phyloP scores from a whole-genome alignment of 2,329 filamentous ascomycete species.

The Talaromyces sp. region DNA sequence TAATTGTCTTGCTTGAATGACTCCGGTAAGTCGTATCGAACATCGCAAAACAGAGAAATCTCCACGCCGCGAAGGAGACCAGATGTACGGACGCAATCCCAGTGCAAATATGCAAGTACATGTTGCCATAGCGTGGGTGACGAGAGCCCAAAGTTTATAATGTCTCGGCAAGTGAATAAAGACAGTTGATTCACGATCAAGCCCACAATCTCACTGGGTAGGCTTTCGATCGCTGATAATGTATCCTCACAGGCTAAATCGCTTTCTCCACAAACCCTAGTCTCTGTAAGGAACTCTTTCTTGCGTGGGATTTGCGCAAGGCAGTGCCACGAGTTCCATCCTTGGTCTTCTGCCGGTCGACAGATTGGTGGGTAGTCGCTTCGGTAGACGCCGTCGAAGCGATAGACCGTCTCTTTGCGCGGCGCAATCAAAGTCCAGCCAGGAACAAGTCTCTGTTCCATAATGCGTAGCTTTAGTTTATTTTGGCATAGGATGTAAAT shows the following conservation, averaged over 20 bases:
- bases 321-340: not conserved
- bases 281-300: not conserved
- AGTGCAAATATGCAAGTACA: not conserved
- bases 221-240: not conserved
- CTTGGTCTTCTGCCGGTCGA: not conserved
- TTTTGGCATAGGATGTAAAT: not conserved
- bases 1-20: conserved; percentile 1
- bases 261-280: not conserved
- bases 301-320: not conserved
- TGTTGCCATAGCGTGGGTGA: not conserved
- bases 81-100: not conserved
- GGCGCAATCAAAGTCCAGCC: not conserved
- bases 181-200: not conserved
- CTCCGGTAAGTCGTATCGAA: not conserved
- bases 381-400: not conserved
- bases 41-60: not conserved
- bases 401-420: not conserved
- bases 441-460: not conserved
- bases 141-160: not conserved
- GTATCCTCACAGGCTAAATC: not conserved
- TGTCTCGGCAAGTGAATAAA: not conserved
- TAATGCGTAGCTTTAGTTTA: not conserved
- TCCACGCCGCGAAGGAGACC: not conserved
- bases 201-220: not conserved
- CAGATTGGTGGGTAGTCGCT: conserved; percentile 1